Base-by-base conservation (phyloP, 1,284 basidiomycete genomes). In the Quambalaria eucalypti region DNA sequence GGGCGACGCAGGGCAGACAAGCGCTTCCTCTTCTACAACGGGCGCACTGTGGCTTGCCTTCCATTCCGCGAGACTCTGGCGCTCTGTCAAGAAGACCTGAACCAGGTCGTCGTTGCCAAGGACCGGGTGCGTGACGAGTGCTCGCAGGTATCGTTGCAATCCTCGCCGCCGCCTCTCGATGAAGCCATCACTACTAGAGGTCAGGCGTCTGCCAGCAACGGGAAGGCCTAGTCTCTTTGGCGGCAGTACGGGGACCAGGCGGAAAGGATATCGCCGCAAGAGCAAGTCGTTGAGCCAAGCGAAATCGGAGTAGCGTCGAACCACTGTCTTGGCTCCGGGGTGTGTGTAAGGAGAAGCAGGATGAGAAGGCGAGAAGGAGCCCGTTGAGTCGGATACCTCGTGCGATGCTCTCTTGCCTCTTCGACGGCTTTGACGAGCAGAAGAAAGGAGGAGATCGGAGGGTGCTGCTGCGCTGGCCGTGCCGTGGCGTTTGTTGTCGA, bases 251-350 rank as follows among this genome's bases (percentile, higher is more conserved):
- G 64, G 61, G 5, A 68, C 40, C 46, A 65, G 64, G 23, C 66
- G 61, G 49, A 68, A 68, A 1, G 66, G 66, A 25, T 64, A 68
- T 10, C 66, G 42, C 31, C 61, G 61, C n/a, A 64, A 52, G 2
- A 68, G 57, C 30, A 62, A 64, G 16, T 62, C 64, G 23, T 52
- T 48, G 16, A 68, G 56, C 60, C 61, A 66, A 23, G 66, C 56
- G 57, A 65, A 68, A 40, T 68, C 66, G 36, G 59, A 62, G 59
- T 68, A 68, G 28, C 64, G 39, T n/a, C 66, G 38, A 8, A 57
- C 56, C 1, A 68, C 66, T 16, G 47, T 28, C 3, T 14, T 23
- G 19, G 19, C 25, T 14, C 16, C 36, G 10, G 16, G 16, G 4
- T 14, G 21, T 14, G 36, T 21, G 21, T 14, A 39, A 12, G 36